phyloP scores from a whole-genome alignment of 2,329 filamentous ascomycete species.

The Cyclaneusma minus region DNA sequence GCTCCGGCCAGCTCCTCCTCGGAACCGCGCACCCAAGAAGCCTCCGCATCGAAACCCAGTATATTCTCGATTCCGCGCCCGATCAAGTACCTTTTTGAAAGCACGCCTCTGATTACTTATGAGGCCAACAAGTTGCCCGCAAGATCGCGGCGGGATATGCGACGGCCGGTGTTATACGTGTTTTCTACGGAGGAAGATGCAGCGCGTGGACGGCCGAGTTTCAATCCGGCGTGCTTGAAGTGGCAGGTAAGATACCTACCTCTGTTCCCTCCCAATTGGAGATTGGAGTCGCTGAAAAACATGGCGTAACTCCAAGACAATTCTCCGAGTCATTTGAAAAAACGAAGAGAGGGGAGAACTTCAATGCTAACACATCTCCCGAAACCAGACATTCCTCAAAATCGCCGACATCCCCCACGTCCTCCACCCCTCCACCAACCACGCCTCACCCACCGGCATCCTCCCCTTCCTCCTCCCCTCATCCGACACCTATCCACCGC shows the following conservation, averaged over 20 bases:
- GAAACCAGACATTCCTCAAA: slow-evolving; percentile 59
- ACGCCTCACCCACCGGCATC: slow-evolving; percentile 78
- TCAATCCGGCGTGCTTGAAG: slow-evolving; percentile 85
- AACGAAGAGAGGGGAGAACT: neutral
- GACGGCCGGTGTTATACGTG: slow-evolving; percentile 49
- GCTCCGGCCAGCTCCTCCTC: too few species aligned
- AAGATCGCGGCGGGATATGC: slow-evolving; percentile 34
- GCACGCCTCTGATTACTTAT: slow-evolving; percentile 66
- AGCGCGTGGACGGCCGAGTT: slow-evolving; percentile 49
- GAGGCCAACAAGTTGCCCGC: slow-evolving; percentile 61
- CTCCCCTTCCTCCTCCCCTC: slow-evolving; percentile 70
- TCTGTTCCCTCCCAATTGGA: neutral
- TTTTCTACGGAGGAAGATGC: slow-evolving; percentile 57
- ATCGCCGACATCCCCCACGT: slow-evolving; percentile 56
- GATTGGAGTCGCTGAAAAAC: too few species aligned
- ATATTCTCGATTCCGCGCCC: slow-evolving; percentile 56
- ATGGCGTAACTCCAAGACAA: too few species aligned
- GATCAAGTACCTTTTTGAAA: slow-evolving; percentile 70
- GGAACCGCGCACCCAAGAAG: too few species aligned
- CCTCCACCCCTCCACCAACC: slow-evolving; percentile 66
- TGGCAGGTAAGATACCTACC: slow-evolving; percentile 59
- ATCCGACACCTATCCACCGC: slow-evolving; percentile 12
- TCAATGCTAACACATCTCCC: neutral
- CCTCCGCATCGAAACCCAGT: too few species aligned
- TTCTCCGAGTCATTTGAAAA: neutral